Base-by-base conservation (phyloP, 1,284 basidiomycete genomes). In the Malassezia equina region DNA sequence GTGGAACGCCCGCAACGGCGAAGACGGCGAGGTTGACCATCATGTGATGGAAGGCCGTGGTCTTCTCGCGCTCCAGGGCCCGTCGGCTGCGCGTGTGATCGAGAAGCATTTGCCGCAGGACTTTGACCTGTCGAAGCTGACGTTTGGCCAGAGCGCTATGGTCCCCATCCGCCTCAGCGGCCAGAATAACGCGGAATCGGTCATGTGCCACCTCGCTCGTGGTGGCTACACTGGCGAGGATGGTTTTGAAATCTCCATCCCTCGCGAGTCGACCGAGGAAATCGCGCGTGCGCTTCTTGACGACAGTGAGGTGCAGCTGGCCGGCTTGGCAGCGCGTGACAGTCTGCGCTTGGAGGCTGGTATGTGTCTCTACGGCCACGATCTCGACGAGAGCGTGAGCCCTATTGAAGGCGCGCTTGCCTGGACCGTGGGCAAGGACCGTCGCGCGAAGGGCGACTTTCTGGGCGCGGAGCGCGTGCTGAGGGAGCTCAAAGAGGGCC, bases 221-320 rank as follows among this genome's bases (percentile, higher is more conserved):
- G 89, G 89, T 21, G 93, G 94, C 4, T 99, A 99, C 77, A 98
- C 94, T 0, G 93, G 94, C 29, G 94, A 99, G 77, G 93, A 99
- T 75, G 94, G 93, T 0, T 96, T 98, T 64, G 93, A 98, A 80
- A 90, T 96, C 67, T 94, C 90, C 2, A 86, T 95, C 43, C 88
- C 89, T 1, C 87, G 88, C 1, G 78, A 80, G 9, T 79, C 85
- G 45, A 85, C 89, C 0, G 79, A 83, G 7, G 80, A 81, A 6
- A 80, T 93, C 40, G 84, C 90, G 0, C 78, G 82, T 34, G 76
- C 86, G 17, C 80, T 96, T n/a, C 60, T 77, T 13, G 55, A 62
- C 1, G 78, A 82, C 29, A 80, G 83, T 60, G 66, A 80, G 1
- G 87, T 94, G 2, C 83, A 88, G 75, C 80, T 94, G 5, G 86